Conservation (phyloP, 176 grass and related monocot species). For the Lolium perenne region DNA sequence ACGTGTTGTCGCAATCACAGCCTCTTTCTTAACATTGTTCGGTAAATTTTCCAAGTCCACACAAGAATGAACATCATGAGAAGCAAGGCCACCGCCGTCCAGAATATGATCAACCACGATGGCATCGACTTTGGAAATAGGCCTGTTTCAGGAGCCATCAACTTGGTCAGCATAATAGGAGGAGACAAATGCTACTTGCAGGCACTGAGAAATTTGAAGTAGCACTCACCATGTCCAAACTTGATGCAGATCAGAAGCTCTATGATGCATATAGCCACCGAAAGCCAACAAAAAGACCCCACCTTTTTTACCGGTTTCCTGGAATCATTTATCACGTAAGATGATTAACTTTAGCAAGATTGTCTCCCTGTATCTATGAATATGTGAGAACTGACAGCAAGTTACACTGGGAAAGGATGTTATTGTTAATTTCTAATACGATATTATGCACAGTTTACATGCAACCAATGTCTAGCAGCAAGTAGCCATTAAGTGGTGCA, state of each 20-base stretch:
- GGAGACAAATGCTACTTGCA: neutral
- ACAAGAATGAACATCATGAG: conserved; percentile 71
- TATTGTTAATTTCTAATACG: neutral
- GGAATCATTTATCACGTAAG: conserved; percentile 36
- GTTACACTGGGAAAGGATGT: neutral
- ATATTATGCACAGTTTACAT: conserved; percentile 35
- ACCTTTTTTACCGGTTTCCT: conserved; percentile 97
- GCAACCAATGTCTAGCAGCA: conserved; percentile 27
- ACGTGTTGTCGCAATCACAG: conserved; percentile 39
- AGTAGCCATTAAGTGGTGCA: conserved; percentile 30
- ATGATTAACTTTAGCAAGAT: conserved; percentile 8
- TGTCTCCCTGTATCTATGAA: neutral
- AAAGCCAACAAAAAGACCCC: conserved; percentile 95
- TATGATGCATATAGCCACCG: conserved; percentile 93
- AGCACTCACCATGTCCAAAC: conserved; percentile 74
- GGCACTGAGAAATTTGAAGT: neutral
- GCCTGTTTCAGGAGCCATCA: conserved; percentile 52
- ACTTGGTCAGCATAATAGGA: neutral
- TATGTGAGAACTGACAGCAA: neutral
- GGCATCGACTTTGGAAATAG: conserved; percentile 93
- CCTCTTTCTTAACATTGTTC: conserved; percentile 76
- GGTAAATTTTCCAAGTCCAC: conserved; percentile 81
- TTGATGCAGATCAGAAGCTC: conserved; percentile 98
- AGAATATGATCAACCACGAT: conserved; percentile 69
- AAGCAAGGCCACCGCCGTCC: conserved; percentile 52